Conservation (phyloP, 1,284 basidiomycete species). For the Trametes pubescens region DNA sequence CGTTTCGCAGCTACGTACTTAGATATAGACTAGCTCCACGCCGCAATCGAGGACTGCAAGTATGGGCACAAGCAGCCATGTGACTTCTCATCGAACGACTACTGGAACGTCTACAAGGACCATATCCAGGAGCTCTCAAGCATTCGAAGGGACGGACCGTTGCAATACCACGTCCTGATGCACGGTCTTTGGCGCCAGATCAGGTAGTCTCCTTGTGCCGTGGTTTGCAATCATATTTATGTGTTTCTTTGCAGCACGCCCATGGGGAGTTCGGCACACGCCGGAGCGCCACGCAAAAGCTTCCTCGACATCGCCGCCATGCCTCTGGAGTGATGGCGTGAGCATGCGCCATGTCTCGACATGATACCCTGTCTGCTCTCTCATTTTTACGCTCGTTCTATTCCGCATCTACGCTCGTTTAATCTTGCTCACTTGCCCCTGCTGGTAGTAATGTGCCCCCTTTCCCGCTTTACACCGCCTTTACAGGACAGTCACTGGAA, state of each 20-base stretch:
- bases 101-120: slow-evolving; percentile 1
- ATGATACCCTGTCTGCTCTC: not conserved
- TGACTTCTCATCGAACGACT: slow-evolving; percentile 6
- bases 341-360: too few relatives aligned
- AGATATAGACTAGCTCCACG: not conserved
- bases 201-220: not conserved
- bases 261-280: not conserved
- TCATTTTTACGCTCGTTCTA: too few relatives aligned
- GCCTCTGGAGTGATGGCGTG: too few relatives aligned
- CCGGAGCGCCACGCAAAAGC: not conserved
- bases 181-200: slow-evolving; percentile 4
- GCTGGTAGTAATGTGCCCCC: too few relatives aligned
- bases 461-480: too few relatives aligned
- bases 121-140: not conserved
- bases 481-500: too few relatives aligned
- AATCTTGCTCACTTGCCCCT: too few relatives aligned
- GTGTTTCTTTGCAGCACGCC: too few relatives aligned
- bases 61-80: not conserved
- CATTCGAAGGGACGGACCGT: not conserved
- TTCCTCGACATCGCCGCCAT: not conserved
- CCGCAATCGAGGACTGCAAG: slow-evolving; percentile 5
- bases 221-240: too few relatives aligned
- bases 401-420: too few relatives aligned
- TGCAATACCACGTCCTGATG: slow-evolving; percentile 2
- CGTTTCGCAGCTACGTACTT: not conserved